A percentile compares a stretch with the other conserved stretches of the same genome.
These are phyloP conservation scores for Ganoderma lingzhi DNA, from an alignment of 1,284 basidiomycete genomes.

Conservation along the genomic window DNA sequence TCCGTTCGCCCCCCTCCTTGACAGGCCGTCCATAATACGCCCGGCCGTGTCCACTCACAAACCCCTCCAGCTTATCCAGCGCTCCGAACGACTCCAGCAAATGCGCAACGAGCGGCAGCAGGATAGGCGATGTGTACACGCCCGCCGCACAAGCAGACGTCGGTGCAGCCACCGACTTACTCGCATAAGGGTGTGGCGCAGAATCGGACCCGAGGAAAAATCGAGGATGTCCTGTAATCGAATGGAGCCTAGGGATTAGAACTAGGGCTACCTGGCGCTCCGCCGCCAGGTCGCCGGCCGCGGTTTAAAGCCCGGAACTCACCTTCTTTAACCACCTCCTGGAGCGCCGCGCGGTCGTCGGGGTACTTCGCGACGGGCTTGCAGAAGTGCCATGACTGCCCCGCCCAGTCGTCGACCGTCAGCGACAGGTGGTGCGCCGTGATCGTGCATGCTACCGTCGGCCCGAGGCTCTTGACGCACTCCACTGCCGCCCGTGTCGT, in stretches of 20 bases:
- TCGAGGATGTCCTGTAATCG: constrained; percentile 79
- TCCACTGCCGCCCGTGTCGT: constrained; percentile 97
- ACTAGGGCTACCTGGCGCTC: no score
- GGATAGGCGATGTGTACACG: constrained; percentile 90
- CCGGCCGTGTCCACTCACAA: constrained; percentile 82
- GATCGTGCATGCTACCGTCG: constrained; percentile 95
- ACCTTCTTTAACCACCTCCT: constrained; percentile 85
- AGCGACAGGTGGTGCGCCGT: constrained; percentile 96
- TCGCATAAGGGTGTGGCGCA: constrained; percentile 89
- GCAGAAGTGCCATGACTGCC: constrained; percentile 96
- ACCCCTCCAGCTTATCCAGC: constrained; percentile 80
- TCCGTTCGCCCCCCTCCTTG: constrained; percentile 35
- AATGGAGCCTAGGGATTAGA: neutral
- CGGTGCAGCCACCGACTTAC: constrained; percentile 82
- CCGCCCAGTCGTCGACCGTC: constrained; percentile 97
- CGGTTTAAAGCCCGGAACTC: constrained; percentile 18
- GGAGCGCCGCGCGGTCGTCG: constrained; percentile 88
- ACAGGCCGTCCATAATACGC: constrained; percentile 74
- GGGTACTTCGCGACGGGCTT: constrained; percentile 99
- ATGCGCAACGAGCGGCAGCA: constrained; percentile 89
- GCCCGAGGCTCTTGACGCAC: constrained; percentile 83
- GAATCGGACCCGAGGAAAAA: constrained; percentile 99
- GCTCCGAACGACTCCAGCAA: constrained; percentile 89
- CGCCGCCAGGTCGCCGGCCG: constrained; percentile 9
- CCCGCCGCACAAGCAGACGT: constrained; percentile 89